phyloP scores from a whole-genome alignment of 805 yeast genomes.

The Metschnikowia drakensbergensis region DNA sequence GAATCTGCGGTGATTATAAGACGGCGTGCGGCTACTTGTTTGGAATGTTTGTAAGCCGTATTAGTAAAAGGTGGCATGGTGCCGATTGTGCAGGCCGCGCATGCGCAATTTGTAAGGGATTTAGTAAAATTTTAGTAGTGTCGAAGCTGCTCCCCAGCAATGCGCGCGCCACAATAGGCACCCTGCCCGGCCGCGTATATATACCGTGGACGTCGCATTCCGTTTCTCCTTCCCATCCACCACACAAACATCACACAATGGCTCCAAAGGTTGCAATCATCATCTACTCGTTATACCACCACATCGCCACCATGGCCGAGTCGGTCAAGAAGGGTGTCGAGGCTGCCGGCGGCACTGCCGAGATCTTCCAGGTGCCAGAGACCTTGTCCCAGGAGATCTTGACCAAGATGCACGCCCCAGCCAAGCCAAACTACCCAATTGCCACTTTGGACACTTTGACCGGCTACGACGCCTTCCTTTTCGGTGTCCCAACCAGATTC shows the following conservation, averaged over 20 bases:
- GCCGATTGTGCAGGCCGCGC: neutral
- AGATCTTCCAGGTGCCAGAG: conserved; percentile 50
- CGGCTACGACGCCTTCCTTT: conserved; percentile 73
- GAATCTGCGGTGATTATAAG: neutral
- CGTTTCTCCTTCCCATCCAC: neutral
- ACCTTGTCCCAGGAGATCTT: conserved; percentile 66
- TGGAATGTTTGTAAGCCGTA: neutral
- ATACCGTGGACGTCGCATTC: neutral
- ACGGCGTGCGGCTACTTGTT: neutral
- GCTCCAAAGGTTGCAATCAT: conserved; percentile 61
- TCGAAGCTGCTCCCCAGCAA: neutral
- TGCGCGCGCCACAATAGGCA: neutral
- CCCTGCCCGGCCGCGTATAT: neutral
- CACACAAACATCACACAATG: conserved; percentile 11
- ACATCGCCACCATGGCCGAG: conserved; percentile 65
- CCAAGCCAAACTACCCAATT: conserved; percentile 56
- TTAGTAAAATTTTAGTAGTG: conserved; percentile 2
- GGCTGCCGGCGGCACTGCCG: conserved; percentile 54
- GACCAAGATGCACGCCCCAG: conserved; percentile 60
- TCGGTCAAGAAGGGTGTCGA: conserved; percentile 66
- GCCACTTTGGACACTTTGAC: conserved; percentile 57
- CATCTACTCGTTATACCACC: conserved; percentile 80
- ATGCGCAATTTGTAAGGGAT: neutral
- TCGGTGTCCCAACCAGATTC: conserved; percentile 84
- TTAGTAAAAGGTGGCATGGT: neutral